phyloP scores from a whole-genome alignment of 2,329 filamentous ascomycete species.

The Aureobasidium zeae region DNA sequence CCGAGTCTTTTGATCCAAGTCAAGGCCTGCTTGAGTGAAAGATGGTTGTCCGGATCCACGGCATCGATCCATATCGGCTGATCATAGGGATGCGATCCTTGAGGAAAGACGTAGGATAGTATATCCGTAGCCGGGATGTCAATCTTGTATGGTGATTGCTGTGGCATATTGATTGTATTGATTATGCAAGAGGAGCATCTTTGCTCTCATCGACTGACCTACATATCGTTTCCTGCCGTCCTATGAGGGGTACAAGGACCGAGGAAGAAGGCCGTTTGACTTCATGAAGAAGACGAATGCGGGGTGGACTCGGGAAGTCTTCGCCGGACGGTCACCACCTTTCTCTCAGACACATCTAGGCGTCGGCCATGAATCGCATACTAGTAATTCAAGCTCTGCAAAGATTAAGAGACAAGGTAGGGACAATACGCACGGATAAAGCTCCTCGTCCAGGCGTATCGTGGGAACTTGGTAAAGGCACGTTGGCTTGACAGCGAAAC shows the following conservation, averaged over 20 bases:
- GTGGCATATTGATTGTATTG: conserved; percentile 31
- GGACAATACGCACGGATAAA: too few species aligned
- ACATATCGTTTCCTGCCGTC: conserved; percentile 5
- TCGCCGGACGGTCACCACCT: too few species aligned
- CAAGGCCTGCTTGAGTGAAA: conserved; percentile 42
- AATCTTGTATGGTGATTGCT: conserved; percentile 39
- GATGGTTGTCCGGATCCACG: conserved; percentile 34
- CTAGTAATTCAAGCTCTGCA: too few species aligned
- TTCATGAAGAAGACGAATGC: too few species aligned
- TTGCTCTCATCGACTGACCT: background rate
- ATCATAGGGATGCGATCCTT: conserved; percentile 29
- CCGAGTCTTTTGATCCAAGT: conserved; percentile 46
- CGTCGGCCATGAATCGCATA: too few species aligned
- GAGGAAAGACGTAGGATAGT: conserved; percentile 31
- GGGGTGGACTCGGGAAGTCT: too few species aligned
- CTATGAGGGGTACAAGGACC: conserved; percentile 10
- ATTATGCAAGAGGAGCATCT: background rate
- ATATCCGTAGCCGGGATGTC: conserved; percentile 40
- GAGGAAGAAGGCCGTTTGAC: conserved; percentile 11
- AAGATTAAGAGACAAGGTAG: too few species aligned
- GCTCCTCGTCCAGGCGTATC: too few species aligned
- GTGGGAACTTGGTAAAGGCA: too few species aligned
- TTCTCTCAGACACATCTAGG: too few species aligned
- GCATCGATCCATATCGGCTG: conserved; percentile 48
- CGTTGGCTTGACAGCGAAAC: too few species aligned